phyloP scores from a whole-genome alignment of 1,284 basidiomycete genomes.

The Chalciporus piperatoides region DNA sequence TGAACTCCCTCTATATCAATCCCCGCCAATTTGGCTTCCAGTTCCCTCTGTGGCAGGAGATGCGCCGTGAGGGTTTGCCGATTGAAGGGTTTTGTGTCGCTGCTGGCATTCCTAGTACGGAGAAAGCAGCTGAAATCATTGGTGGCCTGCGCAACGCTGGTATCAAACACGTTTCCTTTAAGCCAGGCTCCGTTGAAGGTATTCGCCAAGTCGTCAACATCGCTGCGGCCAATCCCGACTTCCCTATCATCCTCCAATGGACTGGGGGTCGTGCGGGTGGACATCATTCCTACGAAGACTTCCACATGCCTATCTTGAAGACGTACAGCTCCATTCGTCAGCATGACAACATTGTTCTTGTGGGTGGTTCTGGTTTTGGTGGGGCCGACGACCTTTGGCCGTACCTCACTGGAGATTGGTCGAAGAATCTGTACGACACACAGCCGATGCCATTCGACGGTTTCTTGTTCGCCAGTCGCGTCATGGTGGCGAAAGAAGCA shows the following conservation, averaged over 20 bases:
- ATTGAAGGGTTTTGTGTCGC: slow-evolving; percentile 98
- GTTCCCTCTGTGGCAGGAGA: slow-evolving; percentile 95
- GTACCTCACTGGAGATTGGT: slow-evolving; percentile 97
- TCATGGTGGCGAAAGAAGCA: slow-evolving; percentile 98
- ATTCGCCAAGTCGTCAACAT: slow-evolving; percentile 97
- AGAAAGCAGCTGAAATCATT: slow-evolving; percentile 94
- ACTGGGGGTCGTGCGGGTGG: slow-evolving; percentile 99
- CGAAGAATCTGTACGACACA: slow-evolving; percentile 71
- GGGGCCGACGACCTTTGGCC: slow-evolving; percentile 96
- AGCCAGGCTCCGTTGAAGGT: slow-evolving; percentile 96
- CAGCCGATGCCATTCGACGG: slow-evolving; percentile 99
- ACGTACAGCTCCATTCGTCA: slow-evolving; percentile 91
- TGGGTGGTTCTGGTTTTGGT: slow-evolving; percentile 97
- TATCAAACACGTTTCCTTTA: slow-evolving; percentile 95
- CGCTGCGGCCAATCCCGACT: slow-evolving; percentile 90
- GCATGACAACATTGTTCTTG: slow-evolving; percentile 84
- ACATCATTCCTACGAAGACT: slow-evolving; percentile 97
- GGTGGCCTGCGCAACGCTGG: slow-evolving; percentile 71
- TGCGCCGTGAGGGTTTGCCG: slow-evolving; percentile 93
- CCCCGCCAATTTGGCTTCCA: slow-evolving; percentile 97
- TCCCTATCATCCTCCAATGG: slow-evolving; percentile 99
- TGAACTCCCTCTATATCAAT: slow-evolving; percentile 98
- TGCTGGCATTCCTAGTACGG: slow-evolving; percentile 89
- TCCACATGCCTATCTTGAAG: slow-evolving; percentile 92
- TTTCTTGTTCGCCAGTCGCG: slow-evolving; percentile 92